These are phyloP conservation scores for Potentilla sterilis DNA, from an alignment of 306 rosid genomes.

Conservation along the genomic window DNA sequence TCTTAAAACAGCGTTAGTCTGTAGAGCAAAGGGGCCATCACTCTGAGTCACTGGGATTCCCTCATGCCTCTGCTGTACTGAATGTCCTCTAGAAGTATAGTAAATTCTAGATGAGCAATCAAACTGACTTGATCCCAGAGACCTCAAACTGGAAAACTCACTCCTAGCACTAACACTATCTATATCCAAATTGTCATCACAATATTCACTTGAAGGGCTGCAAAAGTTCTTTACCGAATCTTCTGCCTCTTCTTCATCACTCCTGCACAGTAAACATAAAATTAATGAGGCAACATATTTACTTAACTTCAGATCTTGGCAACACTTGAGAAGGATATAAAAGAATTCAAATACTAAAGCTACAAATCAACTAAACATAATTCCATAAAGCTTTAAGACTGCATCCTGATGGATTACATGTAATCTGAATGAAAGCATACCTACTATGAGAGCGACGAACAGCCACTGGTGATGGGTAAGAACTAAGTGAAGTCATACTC, in stretches of 20 bases:
- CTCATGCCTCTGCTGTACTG: conserved; percentile 61
- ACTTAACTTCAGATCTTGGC: neutral
- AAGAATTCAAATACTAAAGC: neutral
- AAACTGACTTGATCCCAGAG: conserved; percentile 67
- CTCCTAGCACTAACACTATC: conserved; percentile 82
- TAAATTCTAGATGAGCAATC: conserved; percentile 74
- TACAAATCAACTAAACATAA: conserved; percentile 14
- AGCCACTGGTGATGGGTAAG: conserved; percentile 52
- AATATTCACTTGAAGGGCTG: conserved; percentile 73
- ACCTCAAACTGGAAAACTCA: conserved; percentile 47
- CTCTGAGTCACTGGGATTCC: conserved; percentile 39
- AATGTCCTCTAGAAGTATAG: conserved; percentile 56
- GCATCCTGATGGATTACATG: neutral
- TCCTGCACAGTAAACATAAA: conserved; percentile 50
- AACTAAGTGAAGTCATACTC: conserved; percentile 47
- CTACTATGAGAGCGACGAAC: conserved; percentile 53
- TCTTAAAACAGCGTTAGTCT: conserved; percentile 60
- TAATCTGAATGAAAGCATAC: conserved; percentile 35
- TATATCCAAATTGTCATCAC: conserved; percentile 59
- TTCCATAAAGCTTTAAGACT: conserved; percentile 7
- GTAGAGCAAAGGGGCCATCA: conserved; percentile 48
- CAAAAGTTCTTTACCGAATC: conserved; percentile 63
- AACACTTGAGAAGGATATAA: neutral
- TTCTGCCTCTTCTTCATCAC: conserved; percentile 70
- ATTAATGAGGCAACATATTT: conserved; percentile 2